A percentile compares a stretch with the other conserved stretches of the same genome.
phyloP scores from a whole-genome alignment of 2,329 filamentous ascomycete genomes.

The Fusarium luffae region DNA sequence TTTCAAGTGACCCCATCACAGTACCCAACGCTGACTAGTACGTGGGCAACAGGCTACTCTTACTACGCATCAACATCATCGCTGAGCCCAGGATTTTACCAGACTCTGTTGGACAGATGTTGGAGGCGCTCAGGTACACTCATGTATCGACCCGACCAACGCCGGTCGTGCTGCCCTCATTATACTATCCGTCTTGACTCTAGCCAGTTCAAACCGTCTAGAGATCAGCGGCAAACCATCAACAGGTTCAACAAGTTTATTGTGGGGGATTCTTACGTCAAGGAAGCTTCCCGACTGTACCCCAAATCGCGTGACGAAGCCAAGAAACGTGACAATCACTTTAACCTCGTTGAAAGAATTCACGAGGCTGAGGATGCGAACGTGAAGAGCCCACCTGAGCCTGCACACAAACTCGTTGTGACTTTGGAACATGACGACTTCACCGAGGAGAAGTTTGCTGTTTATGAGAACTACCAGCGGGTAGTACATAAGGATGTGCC shows the following conservation, averaged over 20 bases:
- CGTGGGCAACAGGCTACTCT: constrained; percentile 68
- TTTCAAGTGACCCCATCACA: constrained; percentile 4
- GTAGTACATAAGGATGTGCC: constrained; percentile 76
- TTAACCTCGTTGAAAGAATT: constrained; percentile 73
- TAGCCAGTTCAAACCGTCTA: constrained; percentile 70
- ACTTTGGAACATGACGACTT: constrained; percentile 77
- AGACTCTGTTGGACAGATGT: constrained; percentile 76
- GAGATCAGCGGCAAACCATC: constrained; percentile 78
- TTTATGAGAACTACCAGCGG: constrained; percentile 81
- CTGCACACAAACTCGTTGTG: constrained; percentile 74
- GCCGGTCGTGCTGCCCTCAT: constrained; percentile 88
- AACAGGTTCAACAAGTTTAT: constrained; percentile 81
- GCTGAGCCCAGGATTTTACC: constrained; percentile 75
- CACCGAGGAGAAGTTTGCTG: constrained; percentile 78
- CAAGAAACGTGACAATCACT: constrained; percentile 72
- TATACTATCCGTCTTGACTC: constrained; percentile 84
- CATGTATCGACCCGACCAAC: constrained; percentile 82
- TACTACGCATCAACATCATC: constrained; percentile 75
- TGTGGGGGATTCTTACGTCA: constrained; percentile 73
- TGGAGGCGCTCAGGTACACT: constrained; percentile 80
- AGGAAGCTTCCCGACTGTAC: constrained; percentile 70
- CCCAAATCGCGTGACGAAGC: constrained; percentile 75
- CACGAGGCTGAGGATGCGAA: constrained; percentile 73
- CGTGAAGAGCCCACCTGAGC: constrained; percentile 68
- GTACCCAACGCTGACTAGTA: constrained; percentile 37